Percentiles rank a stretch among this genome's conserved stretches.
Evolutionary conservation across 331 rosid genomes (phyloP).

Genomic region (Acacia concinna): DNA sequence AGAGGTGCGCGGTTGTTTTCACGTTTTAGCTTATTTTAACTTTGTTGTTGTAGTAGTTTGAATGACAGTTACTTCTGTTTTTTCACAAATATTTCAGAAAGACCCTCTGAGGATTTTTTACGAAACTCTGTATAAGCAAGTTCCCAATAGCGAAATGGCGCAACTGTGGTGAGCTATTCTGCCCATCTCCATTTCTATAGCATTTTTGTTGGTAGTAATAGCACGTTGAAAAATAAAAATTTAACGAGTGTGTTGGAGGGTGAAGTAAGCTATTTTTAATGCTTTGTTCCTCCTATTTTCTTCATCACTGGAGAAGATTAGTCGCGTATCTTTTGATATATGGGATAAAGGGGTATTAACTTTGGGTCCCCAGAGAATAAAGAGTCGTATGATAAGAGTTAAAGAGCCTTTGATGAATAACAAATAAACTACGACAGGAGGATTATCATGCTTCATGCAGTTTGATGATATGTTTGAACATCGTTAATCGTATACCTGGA

Average conservation of each 20-base stretch:
- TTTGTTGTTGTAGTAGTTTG: conserved; percentile 1
- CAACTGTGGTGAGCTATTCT: conserved; percentile 68
- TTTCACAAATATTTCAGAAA: conserved; percentile 52
- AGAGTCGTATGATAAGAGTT: not conserved
- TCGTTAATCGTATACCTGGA: not conserved
- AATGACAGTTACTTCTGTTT: not conserved
- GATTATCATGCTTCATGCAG: not conserved
- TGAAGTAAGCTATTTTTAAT: not conserved
- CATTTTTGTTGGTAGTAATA: not conserved
- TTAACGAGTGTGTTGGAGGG: not conserved
- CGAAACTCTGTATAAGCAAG: conserved; percentile 58
- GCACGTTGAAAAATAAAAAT: not conserved
- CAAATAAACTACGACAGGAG: not conserved
- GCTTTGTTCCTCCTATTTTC: not conserved
- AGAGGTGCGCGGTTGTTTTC: conserved; percentile 42
- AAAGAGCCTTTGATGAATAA: not conserved
- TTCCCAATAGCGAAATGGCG: conserved; percentile 82
- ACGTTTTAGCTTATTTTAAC: not conserved
- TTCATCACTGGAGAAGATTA: not conserved
- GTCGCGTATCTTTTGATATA: not conserved
- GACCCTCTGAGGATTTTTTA: conserved; percentile 83
- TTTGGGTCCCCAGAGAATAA: not conserved
- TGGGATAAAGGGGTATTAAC: not conserved
- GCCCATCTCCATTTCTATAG: not conserved
- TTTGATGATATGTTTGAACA: not conserved